Base-by-base conservation (phyloP, 2,329 filamentous ascomycete species). In the Pseudogymnoascus sp. region DNA sequence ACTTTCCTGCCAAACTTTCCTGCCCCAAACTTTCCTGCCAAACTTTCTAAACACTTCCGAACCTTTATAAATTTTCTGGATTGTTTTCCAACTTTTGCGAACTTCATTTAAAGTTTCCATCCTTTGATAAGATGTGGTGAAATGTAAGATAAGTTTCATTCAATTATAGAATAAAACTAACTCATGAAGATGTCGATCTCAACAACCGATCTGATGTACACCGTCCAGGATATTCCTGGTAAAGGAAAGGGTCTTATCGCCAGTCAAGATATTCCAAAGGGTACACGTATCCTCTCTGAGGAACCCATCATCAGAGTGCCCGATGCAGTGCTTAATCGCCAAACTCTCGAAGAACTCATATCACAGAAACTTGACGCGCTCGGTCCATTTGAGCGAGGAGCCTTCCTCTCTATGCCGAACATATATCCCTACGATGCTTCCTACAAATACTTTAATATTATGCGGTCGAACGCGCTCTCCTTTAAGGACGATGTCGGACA, bases 191-290 rank as follows among this genome's bases (percentile, higher is more conserved):
- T 40, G 38, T 19, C 38, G 38, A 19, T 4, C n/a, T 7, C n/a
- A 10, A 40, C 38, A 40, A 19, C 38, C 10, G 38, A 40, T 2
- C 7, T 19, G 8, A 16, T 40, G n/a, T 40, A 40, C 38, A 5
- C 38, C n/a, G 19, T 40, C 38, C n/a, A 40, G 10, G 38, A 40
- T 19, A 7, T 40, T 40, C n/a, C 38, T 40, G 75, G 71, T 16
- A 77, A 75, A 69, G 77, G 78, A n/a, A 77, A 75, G 69, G 77
- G 78, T 6, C 70, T 80, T 6, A 65, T 79, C 59, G 76, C 78
- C 8, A 71, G 41, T 6, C 59, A 65, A 22, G 65, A 73, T 56
- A 78, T 79, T 63, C 62, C 70, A 2, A 74, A 68, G 63, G 77
- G 77, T 46, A 77, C 74, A 7, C 70, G 74, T 26, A 75, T 80